Conservation (phyloP, 2,329 filamentous ascomycete genomes). For the Phyllosticta paracitricarpa region DNA sequence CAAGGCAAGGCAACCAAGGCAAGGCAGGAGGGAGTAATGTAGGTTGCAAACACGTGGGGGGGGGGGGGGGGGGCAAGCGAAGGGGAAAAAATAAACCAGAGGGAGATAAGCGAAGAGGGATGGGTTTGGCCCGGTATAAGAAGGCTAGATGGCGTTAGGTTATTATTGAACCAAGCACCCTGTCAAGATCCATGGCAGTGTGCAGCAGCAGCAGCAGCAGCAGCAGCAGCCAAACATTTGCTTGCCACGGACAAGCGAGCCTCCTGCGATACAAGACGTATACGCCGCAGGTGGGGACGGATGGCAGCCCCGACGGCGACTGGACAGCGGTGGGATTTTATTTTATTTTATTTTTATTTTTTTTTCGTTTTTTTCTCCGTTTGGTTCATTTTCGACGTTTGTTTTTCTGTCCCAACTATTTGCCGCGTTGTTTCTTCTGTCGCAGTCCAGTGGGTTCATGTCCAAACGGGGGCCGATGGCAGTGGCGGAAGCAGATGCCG, state of each 20-base stretch:
- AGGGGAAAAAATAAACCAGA: too few relatives aligned
- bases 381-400: background rate
- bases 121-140: background rate
- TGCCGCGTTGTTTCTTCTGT: background rate
- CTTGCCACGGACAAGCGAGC: too few relatives aligned
- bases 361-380: background rate
- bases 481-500: background rate
- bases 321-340: background rate
- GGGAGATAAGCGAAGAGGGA: background rate
- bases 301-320: background rate
- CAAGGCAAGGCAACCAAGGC: background rate
- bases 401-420: background rate
- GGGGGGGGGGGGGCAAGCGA: background rate
- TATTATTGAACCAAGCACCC: too few relatives aligned
- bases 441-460: background rate
- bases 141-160: background rate
- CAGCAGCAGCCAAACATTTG: too few relatives aligned
- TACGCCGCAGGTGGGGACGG: background rate
- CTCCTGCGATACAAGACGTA: too few relatives aligned
- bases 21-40: background rate
- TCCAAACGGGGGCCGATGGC: background rate
- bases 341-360: too few relatives aligned
- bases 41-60: background rate
- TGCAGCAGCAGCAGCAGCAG: too few relatives aligned
- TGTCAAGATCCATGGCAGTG: too few relatives aligned